phyloP scores from a whole-genome alignment of 805 yeast genomes.

The Saccharomycopsis lassenensis region DNA sequence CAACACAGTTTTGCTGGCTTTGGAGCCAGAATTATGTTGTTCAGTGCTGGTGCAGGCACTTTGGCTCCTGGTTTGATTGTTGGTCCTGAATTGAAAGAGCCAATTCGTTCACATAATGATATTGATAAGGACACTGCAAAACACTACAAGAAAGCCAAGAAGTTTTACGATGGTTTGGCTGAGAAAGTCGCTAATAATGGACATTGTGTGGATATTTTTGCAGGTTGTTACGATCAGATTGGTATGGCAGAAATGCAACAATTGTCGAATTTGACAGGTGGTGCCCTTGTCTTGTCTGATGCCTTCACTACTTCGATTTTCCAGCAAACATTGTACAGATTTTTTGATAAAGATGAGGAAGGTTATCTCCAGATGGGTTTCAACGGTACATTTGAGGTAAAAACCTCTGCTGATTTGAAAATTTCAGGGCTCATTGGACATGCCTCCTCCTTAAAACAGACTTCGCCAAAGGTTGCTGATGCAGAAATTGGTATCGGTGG shows the following conservation, averaged over 20 bases:
- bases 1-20: conserved; percentile 76
- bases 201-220: conserved; percentile 81
- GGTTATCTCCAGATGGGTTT: conserved; percentile 84
- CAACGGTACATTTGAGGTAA: conserved; percentile 79
- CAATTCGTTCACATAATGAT: conserved; percentile 94
- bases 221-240: conserved; percentile 93
- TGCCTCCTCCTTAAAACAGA: conserved; percentile 60
- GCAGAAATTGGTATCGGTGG: conserved; percentile 92
- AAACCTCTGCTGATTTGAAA: conserved; percentile 79
- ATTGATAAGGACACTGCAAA: conserved; percentile 85
- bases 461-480: conserved; percentile 70
- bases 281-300: conserved; percentile 77
- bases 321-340: conserved; percentile 81
- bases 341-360: conserved; percentile 78
- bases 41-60: conserved; percentile 93
- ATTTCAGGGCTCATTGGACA: conserved; percentile 92
- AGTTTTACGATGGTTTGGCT: conserved; percentile 68
- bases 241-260: conserved; percentile 92
- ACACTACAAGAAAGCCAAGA: conserved; percentile 76
- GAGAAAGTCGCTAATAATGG: conserved; percentile 60
- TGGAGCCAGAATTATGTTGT: conserved; percentile 82
- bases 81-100: conserved; percentile 83
- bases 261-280: conserved; percentile 79
- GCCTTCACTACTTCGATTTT: conserved; percentile 92
- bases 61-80: conserved; percentile 92